Evolutionary conservation across 768 basidiomycete genomes (phyloP).

Genomic region (Amanita thiersii): DNA sequence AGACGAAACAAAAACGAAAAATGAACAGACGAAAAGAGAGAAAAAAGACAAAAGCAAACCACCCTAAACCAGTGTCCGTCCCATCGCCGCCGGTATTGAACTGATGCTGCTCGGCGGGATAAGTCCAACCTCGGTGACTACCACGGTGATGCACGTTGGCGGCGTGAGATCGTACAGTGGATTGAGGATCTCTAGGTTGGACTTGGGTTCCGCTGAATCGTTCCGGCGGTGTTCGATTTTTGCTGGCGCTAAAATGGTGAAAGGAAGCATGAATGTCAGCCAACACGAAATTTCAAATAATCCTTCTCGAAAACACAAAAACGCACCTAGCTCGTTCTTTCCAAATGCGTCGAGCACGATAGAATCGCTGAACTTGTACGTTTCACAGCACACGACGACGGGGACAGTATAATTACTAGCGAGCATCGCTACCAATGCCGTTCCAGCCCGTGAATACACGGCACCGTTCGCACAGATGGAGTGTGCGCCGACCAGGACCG

Average conservation of each 20-base stretch:
- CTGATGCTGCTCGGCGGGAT: conserved; percentile 90
- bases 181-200: conserved; percentile 68
- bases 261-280: not conserved
- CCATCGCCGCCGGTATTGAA: conserved; percentile 70
- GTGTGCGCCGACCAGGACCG: conserved; percentile 87
- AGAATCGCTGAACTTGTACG: conserved; percentile 94
- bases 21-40: not conserved
- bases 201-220: conserved; percentile 19
- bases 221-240: conserved; percentile 22
- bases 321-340: conserved; percentile 88
- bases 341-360: conserved; percentile 92
- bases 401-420: conserved; percentile 84
- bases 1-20: too few species aligned
- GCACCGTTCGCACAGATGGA: conserved; percentile 93
- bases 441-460: conserved; percentile 90
- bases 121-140: conserved; percentile 94
- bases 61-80: conserved; percentile 33
- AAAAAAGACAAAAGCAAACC: not conserved
- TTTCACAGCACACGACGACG: conserved; percentile 95
- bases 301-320: not conserved
- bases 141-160: conserved; percentile 85
- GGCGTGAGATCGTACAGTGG: conserved; percentile 94
- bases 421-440: conserved; percentile 95
- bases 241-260: conserved; percentile 23
- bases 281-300: not conserved